Conservation (phyloP, 2,329 filamentous ascomycete genomes). For the Cladophialophora exuberans region DNA sequence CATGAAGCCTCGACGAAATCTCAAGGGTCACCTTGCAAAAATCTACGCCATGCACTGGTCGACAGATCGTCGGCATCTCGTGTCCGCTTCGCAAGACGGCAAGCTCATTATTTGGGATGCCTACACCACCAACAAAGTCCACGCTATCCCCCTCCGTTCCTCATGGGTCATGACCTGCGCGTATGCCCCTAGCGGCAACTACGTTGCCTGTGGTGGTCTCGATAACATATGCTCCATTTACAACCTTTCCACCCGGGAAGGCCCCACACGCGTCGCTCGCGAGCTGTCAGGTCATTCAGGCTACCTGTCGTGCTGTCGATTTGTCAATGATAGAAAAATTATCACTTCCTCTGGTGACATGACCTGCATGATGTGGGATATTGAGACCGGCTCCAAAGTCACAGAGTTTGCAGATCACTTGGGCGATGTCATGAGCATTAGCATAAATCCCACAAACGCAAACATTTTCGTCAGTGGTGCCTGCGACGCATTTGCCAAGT, state of each 20-base stretch:
- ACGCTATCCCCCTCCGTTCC: conserved; percentile 93
- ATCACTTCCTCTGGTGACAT: conserved; percentile 98
- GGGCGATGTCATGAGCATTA: conserved; percentile 99
- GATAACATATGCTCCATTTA: conserved; percentile 99
- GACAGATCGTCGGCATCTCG: conserved; percentile 93
- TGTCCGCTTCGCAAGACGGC: conserved; percentile 97
- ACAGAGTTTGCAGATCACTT: conserved; percentile 98
- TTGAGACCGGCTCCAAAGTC: conserved; percentile 95
- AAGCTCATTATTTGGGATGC: conserved; percentile 99
- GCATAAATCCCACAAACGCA: conserved; percentile 98
- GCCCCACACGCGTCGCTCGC: conserved; percentile 92
- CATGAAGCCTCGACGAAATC: conserved; percentile 95
- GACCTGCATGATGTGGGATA: conserved; percentile 99
- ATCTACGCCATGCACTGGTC: conserved; percentile 99
- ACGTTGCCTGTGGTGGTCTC: conserved; percentile 95
- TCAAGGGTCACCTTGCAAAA: conserved; percentile 98
- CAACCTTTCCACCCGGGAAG: conserved; percentile 94
- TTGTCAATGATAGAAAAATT: conserved; percentile 97
- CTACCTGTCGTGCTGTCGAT: conserved; percentile 96
- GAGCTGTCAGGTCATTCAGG: conserved; percentile 96
- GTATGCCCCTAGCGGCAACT: conserved; percentile 97
- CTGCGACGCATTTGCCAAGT: conserved; percentile 96
- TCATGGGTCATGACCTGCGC: conserved; percentile 99
- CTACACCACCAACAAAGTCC: conserved; percentile 99
- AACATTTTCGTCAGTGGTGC: conserved; percentile 99